A percentile compares a stretch with the other conserved stretches of the same genome.
These are phyloP conservation scores for Marchantia paleacea DNA, from an alignment of 225 moss, liverwort and hornwort genomes.

Conservation along the genomic window DNA sequence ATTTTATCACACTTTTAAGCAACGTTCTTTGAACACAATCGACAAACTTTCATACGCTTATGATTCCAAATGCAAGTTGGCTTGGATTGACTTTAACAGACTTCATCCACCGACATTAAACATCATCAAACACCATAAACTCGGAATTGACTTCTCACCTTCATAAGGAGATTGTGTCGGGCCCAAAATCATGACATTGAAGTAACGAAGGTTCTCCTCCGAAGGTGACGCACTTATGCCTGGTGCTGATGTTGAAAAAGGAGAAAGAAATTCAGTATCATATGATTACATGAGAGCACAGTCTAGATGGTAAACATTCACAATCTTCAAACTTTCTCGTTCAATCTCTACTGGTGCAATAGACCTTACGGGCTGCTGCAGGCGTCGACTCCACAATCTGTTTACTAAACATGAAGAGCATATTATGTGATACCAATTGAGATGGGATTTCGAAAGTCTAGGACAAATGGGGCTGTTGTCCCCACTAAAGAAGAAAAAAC, in stretches of 20 bases:
- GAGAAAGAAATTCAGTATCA: neutral
- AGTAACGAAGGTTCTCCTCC: constrained; percentile 92
- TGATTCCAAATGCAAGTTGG: too few species aligned
- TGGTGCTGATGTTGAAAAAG: constrained; percentile 53
- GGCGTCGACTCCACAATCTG: neutral
- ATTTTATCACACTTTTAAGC: too few species aligned
- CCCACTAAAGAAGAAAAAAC: neutral
- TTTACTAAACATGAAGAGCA: neutral
- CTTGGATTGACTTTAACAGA: too few species aligned
- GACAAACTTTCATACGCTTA: too few species aligned
- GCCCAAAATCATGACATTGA: constrained; percentile 98
- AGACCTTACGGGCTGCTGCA: neutral
- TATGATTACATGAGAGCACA: neutral
- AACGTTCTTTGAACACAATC: too few species aligned
- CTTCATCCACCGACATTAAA: neutral
- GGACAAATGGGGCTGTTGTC: neutral
- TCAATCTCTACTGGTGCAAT: neutral
- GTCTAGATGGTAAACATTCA: neutral
- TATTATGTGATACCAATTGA: neutral
- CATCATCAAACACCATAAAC: too few species aligned
- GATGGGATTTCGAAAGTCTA: neutral
- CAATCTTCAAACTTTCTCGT: neutral
- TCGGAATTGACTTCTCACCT: constrained; percentile 35
- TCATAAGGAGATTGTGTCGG: constrained; percentile 89
- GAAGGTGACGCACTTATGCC: constrained; percentile 97